Base-by-base conservation (phyloP, 208 protist species). In the Porcisia hertigi region DNA sequence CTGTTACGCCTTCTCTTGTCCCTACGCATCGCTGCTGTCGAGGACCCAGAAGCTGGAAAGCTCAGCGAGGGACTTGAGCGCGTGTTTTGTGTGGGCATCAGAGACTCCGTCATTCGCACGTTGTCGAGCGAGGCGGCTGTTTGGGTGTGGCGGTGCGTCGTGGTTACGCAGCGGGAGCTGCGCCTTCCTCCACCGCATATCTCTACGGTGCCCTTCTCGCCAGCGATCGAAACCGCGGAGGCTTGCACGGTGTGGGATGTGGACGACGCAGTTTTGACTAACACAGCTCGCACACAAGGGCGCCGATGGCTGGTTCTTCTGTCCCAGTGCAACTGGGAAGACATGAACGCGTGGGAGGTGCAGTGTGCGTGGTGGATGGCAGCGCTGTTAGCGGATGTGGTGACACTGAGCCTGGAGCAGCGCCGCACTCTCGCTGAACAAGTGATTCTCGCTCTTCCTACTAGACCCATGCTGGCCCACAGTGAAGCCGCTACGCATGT, bases 311-410 rank as follows among this genome's bases (percentile, higher is more conserved):
- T 90, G 71, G 63, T 36, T 43, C 71, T 93, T 12, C 79, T 94
- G 62, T 71, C 73, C 16, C 67, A 65, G 39, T 92, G 85, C 70
- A 75, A 80, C 62, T 92, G 87, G 83, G 41, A 23, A 18, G 83
- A 84, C 58, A 52, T 88, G 64, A 41, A 49, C 39, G 64, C 49
- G 12, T 55, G 45, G 58, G 65, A 70, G 65, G 80, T 86, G 53
- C 59, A 74, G 58, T 77, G 67, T 16, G 82, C 74, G 58, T 94
- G 89, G 92, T 94, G 92, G 89, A 72, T 92, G 76, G 79, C 58
- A 59, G 85, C 88, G 2, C 64, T 92, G 70, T 47, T 92, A 20
- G 71, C 79, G 1, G 86, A 94, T 69, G 82, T 92, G 16, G 86
- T 83, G 41, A 30, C 83, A 0, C 79, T 93, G 12, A 69, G 84